Percentiles rank a stretch among this genome's conserved stretches.
Evolutionary conservation across 208 protist species (phyloP).

Genomic region (Trichomonas vaginalis): DNA sequence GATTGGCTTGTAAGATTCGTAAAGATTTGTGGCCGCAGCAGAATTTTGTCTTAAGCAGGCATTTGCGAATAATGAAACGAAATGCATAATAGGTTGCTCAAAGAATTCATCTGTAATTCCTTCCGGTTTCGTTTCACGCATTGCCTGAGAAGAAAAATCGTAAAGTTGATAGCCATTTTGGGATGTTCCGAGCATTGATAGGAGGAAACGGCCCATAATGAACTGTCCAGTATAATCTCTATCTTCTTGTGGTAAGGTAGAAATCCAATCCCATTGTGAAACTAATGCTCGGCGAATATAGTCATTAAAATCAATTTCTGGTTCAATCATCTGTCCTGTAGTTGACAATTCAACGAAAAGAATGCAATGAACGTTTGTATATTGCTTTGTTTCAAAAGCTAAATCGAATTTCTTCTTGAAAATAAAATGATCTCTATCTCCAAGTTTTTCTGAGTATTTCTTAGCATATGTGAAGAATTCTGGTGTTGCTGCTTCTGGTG

Average conservation of each 20-base stretch:
- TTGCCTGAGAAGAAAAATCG: neutral
- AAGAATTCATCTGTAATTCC: neutral
- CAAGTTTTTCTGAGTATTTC: neutral
- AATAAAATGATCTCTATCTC: neutral
- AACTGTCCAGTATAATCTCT: neutral
- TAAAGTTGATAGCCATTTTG: neutral
- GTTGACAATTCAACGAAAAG: neutral
- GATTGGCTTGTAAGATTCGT: neutral
- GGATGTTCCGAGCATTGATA: neutral
- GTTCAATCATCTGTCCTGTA: neutral
- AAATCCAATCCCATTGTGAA: neutral
- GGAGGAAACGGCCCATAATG: neutral
- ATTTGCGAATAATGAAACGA: neutral
- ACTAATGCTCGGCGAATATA: neutral
- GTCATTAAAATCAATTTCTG: neutral
- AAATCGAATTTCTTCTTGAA: neutral
- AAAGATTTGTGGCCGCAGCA: neutral
- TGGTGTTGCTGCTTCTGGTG: neutral
- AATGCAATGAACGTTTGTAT: neutral
- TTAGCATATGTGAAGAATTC: neutral
- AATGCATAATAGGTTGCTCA: neutral
- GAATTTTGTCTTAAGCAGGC: neutral
- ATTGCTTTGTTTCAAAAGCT: neutral
- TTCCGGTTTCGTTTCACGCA: neutral
- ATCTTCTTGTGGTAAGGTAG: neutral